phyloP scores from a whole-genome alignment of 306 rosid species.

The Medicago truncatula region MtrunA17r5.0-ANR NC_053043.1:12630501-12631000 shows the following conservation, averaged over 20 bases:
- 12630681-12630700: neutral
- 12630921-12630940: conserved; percentile 34
- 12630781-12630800: conserved; percentile 2
- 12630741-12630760: neutral
- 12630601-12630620: too few species aligned
- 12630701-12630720: neutral
- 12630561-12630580: too few species aligned
- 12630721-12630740: neutral
- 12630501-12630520: too few species aligned
- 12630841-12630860: conserved; percentile 1
- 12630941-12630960: conserved; percentile 62
- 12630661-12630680: neutral
- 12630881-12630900: conserved; percentile 41
- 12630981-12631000: conserved; percentile 59
- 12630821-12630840: conserved; percentile 18
- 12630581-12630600: too few species aligned
- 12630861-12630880: conserved; percentile 36
- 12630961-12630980: conserved; percentile 57
- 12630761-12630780: conserved; percentile 19
- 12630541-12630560: too few species aligned
- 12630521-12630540: too few species aligned
- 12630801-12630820: conserved; percentile 41
- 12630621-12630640: too few species aligned
- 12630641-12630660: neutral
- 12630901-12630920: conserved; percentile 31